phyloP scores from a whole-genome alignment of 1,284 basidiomycete species.

The Trichosporon sp. region DNA sequence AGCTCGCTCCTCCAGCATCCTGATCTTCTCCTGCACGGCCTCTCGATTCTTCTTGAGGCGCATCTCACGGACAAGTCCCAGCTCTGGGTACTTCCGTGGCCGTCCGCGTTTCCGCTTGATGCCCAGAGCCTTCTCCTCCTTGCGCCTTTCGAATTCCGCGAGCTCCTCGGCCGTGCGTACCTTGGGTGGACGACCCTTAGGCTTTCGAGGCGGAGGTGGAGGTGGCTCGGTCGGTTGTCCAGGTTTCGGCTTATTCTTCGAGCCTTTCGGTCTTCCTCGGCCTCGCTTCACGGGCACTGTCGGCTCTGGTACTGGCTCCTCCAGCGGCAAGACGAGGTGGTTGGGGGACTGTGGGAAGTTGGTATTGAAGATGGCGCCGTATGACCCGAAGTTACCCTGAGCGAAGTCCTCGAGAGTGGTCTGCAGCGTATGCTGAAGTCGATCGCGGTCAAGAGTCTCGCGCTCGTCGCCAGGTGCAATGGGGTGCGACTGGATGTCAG shows the following conservation, averaged over 20 bases:
- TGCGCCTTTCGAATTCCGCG: constrained; percentile 27
- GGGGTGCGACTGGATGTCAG: constrained; percentile 16
- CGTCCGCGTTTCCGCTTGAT: constrained; percentile 35
- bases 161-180: constrained; percentile 32
- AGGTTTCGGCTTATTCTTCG: constrained; percentile 40
- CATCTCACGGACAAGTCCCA: constrained; percentile 42
- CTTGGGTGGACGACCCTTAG: constrained; percentile 37
- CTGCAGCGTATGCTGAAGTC: constrained; percentile 33
- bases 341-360: constrained; percentile 17
- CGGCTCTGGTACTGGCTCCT: neutral
- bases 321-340: constrained; percentile 9
- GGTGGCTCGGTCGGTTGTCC: constrained; percentile 8
- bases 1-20: constrained; percentile 18
- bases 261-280: constrained; percentile 41
- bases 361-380: constrained; percentile 19
- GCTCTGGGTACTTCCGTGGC: constrained; percentile 41
- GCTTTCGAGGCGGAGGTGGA: constrained; percentile 17
- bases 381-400: constrained; percentile 12
- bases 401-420: constrained; percentile 35
- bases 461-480: constrained; percentile 24
- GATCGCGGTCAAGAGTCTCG: constrained; percentile 31
- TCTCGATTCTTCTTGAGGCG: constrained; percentile 41
- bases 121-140: constrained; percentile 30
- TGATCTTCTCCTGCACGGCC: constrained; percentile 31
- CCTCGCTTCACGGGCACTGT: constrained; percentile 22